Evolutionary conservation across 805 yeast species (phyloP).

Genomic region (Kodamaea hsintzibuensis): DNA sequence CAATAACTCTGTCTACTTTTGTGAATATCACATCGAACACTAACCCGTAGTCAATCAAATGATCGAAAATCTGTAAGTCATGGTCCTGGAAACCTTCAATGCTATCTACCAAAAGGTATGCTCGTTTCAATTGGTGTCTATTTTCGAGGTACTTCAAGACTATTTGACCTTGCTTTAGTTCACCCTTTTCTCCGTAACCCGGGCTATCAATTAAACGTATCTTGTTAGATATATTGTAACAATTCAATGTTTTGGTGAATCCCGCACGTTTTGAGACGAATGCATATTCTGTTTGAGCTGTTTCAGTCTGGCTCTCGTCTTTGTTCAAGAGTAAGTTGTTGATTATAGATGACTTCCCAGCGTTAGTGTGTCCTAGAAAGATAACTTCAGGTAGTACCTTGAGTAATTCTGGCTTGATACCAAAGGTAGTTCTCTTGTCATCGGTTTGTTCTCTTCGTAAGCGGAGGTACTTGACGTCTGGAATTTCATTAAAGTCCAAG

Average conservation of each 20-base stretch:
- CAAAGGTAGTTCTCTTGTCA: constrained; percentile 27
- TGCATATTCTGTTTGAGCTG: constrained; percentile 44
- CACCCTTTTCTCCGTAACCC: constrained; percentile 82
- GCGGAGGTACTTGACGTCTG: constrained; percentile 47
- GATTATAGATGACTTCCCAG: constrained; percentile 80
- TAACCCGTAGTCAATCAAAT: constrained; percentile 54
- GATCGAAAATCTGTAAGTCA: constrained; percentile 55
- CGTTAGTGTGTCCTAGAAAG: constrained; percentile 79
- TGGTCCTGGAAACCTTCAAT: constrained; percentile 57
- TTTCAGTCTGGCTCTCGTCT: constrained; percentile 24
- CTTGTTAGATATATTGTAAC: constrained; percentile 64
- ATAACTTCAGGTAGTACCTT: constrained; percentile 64
- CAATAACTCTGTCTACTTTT: constrained; percentile 61
- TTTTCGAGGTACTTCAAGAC: constrained; percentile 61
- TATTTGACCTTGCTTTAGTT: constrained; percentile 64
- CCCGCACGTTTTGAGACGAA: constrained; percentile 57
- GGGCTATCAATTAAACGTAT: constrained; percentile 81
- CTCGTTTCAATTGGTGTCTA: constrained; percentile 54
- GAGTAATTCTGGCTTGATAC: constrained; percentile 33
- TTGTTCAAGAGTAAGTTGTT: constrained; percentile 55
- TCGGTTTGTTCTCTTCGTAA: constrained; percentile 17
- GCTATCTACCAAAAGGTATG: constrained; percentile 63
- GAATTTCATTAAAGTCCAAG: constrained; percentile 53
- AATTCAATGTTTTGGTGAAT: constrained; percentile 63
- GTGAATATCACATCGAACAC: constrained; percentile 77